A percentile compares a stretch with the other conserved stretches of the same genome.
These are phyloP conservation scores for Cyclotella baltica DNA, from an alignment of 108 stramenopile genomes.

Conservation along the genomic window DNA sequence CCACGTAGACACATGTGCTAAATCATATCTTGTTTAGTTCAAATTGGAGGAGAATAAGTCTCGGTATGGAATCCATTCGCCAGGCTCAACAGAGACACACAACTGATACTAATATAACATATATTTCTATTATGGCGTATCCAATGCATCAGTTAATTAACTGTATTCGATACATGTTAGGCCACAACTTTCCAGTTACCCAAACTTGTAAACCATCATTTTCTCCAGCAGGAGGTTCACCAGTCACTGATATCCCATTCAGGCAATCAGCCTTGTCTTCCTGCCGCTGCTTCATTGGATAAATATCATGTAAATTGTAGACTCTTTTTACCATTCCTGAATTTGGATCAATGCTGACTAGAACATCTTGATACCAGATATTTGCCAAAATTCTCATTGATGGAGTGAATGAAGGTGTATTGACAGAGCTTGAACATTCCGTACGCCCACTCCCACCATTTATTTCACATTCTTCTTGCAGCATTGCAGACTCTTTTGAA, in stretches of 20 bases:
- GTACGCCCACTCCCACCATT: constrained; percentile 60
- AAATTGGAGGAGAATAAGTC: too few relatives aligned
- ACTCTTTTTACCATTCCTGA: constrained; percentile 62
- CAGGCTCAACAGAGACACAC: too few relatives aligned
- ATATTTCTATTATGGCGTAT: too few relatives aligned
- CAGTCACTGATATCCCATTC: constrained; percentile 80
- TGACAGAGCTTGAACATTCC: constrained; percentile 25
- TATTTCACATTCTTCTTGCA: constrained; percentile 51
- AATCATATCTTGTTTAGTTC: too few relatives aligned
- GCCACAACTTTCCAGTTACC: constrained; percentile 86
- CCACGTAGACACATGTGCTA: too few relatives aligned
- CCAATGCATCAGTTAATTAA: constrained; percentile 48
- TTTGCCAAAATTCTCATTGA: constrained; percentile 76
- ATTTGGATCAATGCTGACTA: constrained; percentile 70
- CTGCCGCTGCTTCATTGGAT: constrained; percentile 31
- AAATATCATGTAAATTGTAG: constrained; percentile 66
- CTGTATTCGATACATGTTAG: constrained; percentile 68
- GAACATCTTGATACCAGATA: constrained; percentile 74
- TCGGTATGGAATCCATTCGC: too few relatives aligned
- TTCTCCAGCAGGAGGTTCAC: constrained; percentile 15
- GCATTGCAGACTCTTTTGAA: constrained; percentile 29
- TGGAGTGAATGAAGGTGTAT: constrained; percentile 21
- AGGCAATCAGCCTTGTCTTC: constrained; percentile 63
- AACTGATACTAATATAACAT: too few relatives aligned
- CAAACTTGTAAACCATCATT: constrained; percentile 57